Evolutionary conservation across 2,329 filamentous ascomycete genomes (phyloP), one percentile per base, ranked within the genome.

Genomic region (Aspergillus caelatus): DNA sequence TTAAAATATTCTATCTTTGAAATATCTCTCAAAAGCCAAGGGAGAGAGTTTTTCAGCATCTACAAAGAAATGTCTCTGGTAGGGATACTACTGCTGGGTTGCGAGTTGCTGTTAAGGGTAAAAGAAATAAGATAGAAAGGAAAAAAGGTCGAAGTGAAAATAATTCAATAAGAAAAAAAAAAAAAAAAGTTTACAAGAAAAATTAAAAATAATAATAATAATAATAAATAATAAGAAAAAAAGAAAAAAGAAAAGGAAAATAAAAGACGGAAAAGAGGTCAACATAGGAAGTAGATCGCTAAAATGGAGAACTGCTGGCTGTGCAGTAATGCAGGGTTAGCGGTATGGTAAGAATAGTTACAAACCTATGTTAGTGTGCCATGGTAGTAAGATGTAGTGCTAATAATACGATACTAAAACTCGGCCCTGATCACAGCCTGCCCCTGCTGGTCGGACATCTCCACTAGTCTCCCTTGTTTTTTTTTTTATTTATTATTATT

Each of bases 401-500:
- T 62, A 65, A 65, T 50, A 65, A 65, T 65, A 65, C 61, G 26
- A 54, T 54, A 30, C 34, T 52, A 58, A 46, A 26, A 52, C 32
- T 12, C 56, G 61, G 61, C 63, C 30, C 50, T 58, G 61, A 64
- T 64, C 62, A 64, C 59, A 60, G 62, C 60, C 63, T 67, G 63
- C 65, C 67, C 64, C 64, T 67, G 67, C 65, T 65, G 48, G 64
- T 60, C 60, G 59, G 65, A 58, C 65, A 58, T 21, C 34, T 58
- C 60, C 59, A 62, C 60, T 30, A 30, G 43, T 32, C 41, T 21
- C 43, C 53, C 8, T 50, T 46, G 23, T 58, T 53, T 11, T 62
- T 62, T 36, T 53, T 48, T 16, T 45, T 56, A 46, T 53, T 62
- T 39, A 54, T 58, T 46, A n/a, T 26, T 43, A 39, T 39, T 30